Percentiles rank a stretch among this genome's conserved stretches.
phyloP scores from a whole-genome alignment of 83 land plant genomes.

The Diphasiastrum complanatum region DNA sequence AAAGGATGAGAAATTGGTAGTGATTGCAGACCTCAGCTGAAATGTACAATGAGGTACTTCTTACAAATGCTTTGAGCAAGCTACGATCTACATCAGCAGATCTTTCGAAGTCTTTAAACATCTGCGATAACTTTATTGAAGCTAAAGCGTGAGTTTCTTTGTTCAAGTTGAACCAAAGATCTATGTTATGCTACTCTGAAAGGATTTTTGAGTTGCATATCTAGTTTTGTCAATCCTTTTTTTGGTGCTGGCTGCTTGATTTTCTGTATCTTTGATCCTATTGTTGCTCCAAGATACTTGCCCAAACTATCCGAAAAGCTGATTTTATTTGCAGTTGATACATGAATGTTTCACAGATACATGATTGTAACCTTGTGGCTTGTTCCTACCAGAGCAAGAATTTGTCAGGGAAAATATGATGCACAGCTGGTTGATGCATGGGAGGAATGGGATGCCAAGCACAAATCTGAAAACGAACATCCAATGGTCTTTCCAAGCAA shows the following conservation, averaged over 20 bases:
- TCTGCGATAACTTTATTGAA: slow-evolving; percentile 61
- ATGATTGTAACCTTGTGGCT: too few relatives aligned
- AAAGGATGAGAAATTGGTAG: not conserved
- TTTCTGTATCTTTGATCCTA: too few relatives aligned
- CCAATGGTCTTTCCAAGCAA: slow-evolving; percentile 66
- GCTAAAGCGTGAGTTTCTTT: slow-evolving; percentile 58
- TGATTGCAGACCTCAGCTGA: slow-evolving; percentile 70
- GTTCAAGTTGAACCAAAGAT: not conserved
- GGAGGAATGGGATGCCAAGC: slow-evolving; percentile 76
- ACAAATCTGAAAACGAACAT: slow-evolving; percentile 88
- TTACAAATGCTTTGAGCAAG: slow-evolving; percentile 60
- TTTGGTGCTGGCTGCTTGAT: not conserved
- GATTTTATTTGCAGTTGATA: not conserved
- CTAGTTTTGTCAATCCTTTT: not conserved
- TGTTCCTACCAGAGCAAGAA: slow-evolving; percentile 44
- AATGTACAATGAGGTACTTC: slow-evolving; percentile 67
- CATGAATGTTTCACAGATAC: not conserved
- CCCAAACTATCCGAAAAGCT: not conserved
- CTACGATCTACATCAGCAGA: slow-evolving; percentile 35
- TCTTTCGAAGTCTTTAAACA: slow-evolving; percentile 30
- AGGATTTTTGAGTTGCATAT: not conserved
- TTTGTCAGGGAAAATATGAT: slow-evolving; percentile 82
- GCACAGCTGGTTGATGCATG: slow-evolving; percentile 52
- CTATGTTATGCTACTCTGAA: not conserved
- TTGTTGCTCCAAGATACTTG: too few relatives aligned